Evolutionary conservation across 139 green algal species (phyloP).

Genomic region (Volvox reticuliferus): DNA sequence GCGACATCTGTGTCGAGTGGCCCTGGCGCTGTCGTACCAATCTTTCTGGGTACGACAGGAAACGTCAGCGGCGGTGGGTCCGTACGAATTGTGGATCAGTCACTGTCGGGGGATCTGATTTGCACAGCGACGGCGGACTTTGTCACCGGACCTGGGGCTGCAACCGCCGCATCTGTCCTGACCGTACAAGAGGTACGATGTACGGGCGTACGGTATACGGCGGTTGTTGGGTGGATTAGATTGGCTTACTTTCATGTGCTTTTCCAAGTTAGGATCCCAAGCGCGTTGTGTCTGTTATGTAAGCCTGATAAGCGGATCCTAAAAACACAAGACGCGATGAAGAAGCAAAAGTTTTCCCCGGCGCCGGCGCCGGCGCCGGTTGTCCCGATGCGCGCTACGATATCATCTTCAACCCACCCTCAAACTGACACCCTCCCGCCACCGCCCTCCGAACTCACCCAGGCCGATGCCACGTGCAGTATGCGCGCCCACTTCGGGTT

Average conservation of each 20-base stretch:
- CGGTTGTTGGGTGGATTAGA: too few species aligned
- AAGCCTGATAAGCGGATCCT: too few species aligned
- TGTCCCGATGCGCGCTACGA: not conserved
- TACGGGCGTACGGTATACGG: not conserved
- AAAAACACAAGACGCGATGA: too few species aligned
- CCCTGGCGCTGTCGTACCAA: too few species aligned
- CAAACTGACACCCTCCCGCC: too few species aligned
- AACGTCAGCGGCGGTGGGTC: not conserved
- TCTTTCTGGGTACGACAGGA: not conserved
- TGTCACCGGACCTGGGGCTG: not conserved
- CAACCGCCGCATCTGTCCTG: not conserved
- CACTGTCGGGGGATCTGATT: not conserved
- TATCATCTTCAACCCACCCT: not conserved
- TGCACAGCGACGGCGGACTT: not conserved
- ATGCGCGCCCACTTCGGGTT: conserved; percentile 2
- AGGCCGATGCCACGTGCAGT: not conserved
- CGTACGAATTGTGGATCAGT: not conserved
- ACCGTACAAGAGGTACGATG: not conserved
- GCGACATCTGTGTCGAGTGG: not conserved
- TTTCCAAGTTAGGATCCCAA: not conserved
- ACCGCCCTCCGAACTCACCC: not conserved
- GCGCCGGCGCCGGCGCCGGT: too few species aligned
- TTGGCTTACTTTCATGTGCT: not conserved
- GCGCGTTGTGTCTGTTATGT: too few species aligned
- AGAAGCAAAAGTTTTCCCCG: too few species aligned